Conservation (phyloP, 2,329 filamentous ascomycete species). For the Arthrobotrys entomopaga region DNA sequence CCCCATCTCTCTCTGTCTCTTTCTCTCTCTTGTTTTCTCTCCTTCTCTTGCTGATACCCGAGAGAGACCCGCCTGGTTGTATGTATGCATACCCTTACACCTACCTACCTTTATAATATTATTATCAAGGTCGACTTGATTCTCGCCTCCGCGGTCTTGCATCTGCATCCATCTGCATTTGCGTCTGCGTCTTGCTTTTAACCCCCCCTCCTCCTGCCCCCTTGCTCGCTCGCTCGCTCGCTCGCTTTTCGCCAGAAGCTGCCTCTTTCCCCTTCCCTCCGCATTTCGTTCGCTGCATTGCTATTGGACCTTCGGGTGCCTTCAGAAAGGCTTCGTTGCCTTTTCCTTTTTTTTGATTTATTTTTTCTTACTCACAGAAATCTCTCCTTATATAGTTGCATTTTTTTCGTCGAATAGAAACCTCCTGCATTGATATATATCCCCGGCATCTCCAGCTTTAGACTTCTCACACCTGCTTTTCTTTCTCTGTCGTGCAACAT, state of each 20-base stretch:
- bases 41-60: too few species aligned
- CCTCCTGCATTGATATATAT: conserved; percentile 43
- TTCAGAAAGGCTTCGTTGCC: conserved; percentile 28
- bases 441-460: conserved; percentile 38
- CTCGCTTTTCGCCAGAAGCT: conserved; percentile 42
- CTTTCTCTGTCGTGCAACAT: conserved; percentile 49
- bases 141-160: conserved; percentile 1
- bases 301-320: conserved; percentile 40
- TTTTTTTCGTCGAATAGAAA: conserved; percentile 48
- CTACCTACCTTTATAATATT: background rate
- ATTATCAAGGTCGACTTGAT: background rate
- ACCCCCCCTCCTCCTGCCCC: conserved; percentile 19
- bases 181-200: conserved; percentile 21
- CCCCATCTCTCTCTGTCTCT: too few species aligned
- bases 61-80: background rate
- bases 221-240: conserved; percentile 24
- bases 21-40: too few species aligned
- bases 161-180: conserved; percentile 16
- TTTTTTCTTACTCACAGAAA: conserved; percentile 36
- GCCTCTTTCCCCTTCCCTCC: conserved; percentile 37
- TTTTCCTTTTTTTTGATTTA: background rate
- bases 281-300: conserved; percentile 51
- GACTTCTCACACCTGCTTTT: conserved; percentile 6
- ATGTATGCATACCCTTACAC: background rate
- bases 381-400: conserved; percentile 44